A percentile compares a stretch with the other conserved stretches of the same genome.
phyloP scores from a whole-genome alignment of 2,329 filamentous ascomycete genomes.

The Exophiala viscosa region DNA sequence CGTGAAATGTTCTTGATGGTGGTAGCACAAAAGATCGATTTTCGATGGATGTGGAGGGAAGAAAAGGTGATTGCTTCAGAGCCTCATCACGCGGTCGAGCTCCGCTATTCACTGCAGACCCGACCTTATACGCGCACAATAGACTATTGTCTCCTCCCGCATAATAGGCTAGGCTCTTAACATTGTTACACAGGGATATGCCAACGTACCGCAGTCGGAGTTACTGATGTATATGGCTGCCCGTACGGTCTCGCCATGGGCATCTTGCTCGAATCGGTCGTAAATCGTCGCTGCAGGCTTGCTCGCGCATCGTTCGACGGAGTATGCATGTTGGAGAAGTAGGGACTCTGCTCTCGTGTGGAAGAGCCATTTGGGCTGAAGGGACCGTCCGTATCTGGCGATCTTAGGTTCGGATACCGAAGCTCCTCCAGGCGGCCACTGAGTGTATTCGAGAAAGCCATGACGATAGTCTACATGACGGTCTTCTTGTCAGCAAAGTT shows the following conservation, averaged over 20 bases:
- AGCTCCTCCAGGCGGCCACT: constrained; percentile 72
- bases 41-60: not conserved
- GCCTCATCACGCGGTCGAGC: not conserved
- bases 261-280: constrained; percentile 81
- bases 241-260: constrained; percentile 46
- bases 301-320: constrained; percentile 65
- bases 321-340: constrained; percentile 55
- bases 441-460: constrained; percentile 63
- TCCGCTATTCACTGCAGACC: constrained; percentile 13
- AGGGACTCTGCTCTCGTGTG: constrained; percentile 62
- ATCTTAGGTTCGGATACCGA: constrained; percentile 72
- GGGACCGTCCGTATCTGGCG: constrained; percentile 69
- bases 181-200: constrained; percentile 10
- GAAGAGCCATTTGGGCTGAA: constrained; percentile 73
- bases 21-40: not conserved
- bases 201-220: constrained; percentile 28
- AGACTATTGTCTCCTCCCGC: constrained; percentile 11
- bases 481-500: constrained; percentile 7
- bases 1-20: not conserved
- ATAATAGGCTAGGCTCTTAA: constrained; percentile 11
- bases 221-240: constrained; percentile 30
- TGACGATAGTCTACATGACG: constrained; percentile 37
- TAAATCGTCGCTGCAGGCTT: constrained; percentile 85
- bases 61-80: not conserved
- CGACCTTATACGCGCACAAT: constrained; percentile 6